Base-by-base conservation (phyloP, 2,329 filamentous ascomycete genomes). In the Clonostachys solani region DNA sequence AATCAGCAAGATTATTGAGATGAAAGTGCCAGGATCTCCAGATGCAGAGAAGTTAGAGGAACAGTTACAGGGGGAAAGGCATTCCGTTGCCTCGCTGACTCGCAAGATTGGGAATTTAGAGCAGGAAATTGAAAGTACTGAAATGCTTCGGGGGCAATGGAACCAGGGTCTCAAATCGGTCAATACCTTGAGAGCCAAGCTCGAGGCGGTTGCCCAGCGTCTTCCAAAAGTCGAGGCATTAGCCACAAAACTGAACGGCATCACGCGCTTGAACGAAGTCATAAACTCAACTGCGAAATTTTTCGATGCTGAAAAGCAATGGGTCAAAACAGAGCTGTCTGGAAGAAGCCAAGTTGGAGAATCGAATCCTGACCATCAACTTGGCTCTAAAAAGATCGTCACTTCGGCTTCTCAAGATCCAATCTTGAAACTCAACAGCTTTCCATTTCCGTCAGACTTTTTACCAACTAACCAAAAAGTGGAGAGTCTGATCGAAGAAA, bases 201-300 rank as follows among this genome's bases (percentile, higher is more conserved):
- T 47, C 12, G 34, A 37, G 15, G 45, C 37, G 7, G 38, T 29
- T 38, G 7, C 36, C 15, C 42, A 41, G 6, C 42, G 47, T 16
- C 23, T 48, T 6, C 47, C 47, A 18, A 40, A 38, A 29, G 43
- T 48, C n/a, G 47, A 48, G 17, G 33, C 18, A 12, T 36, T 44
- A 13, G 47, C 47, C 12, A 42, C 47, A 15, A 48, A 45, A 42
- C 38, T 48, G 6, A 43, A 44, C 12, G 18, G 18, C 13, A 44
- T 48, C 13, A 33, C 13, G 5, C 42, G 42, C 9, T 13, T 45
- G 17, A 48, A 48, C 33, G 17, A 17, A 4, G 35, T 48, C 4
- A 35, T 49, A 3, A 18, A 43, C 18, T 43, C 38, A 15, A 46
- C 44, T 15, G 23, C 43, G 13, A 43, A 18, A 16, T 49, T 42